Evolutionary conservation across 169 alveolate species (phyloP).

Genomic region (Eimeria brunetti): DNA sequence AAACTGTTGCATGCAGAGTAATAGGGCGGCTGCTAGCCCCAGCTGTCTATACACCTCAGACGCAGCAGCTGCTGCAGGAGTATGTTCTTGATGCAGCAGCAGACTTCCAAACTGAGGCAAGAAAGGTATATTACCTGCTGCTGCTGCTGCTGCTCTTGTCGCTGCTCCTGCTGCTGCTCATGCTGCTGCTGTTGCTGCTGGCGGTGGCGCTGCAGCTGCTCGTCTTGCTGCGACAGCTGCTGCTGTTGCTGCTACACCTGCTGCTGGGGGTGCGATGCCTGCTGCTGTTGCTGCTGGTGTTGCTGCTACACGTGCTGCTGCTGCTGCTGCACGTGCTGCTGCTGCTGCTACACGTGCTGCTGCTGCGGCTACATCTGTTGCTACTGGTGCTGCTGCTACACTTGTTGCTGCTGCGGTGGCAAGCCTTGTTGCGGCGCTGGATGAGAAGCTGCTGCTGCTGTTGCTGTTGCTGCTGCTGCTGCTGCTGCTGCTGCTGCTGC

Average conservation of each 20-base stretch:
- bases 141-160: neutral
- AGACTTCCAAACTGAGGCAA: neutral
- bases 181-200: slow-evolving; percentile 3
- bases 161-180: neutral
- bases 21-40: neutral
- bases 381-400: neutral
- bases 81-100: neutral
- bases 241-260: neutral
- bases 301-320: no score
- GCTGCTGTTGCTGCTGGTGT: neutral
- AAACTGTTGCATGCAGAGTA: neutral
- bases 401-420: neutral
- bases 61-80: slow-evolving; percentile 15
- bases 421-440: no score
- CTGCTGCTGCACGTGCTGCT: neutral
- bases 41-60: neutral
- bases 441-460: no score
- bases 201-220: no score
- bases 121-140: neutral
- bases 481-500: no score
- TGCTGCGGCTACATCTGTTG: neutral
- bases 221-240: neutral
- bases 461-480: no score
- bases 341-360: neutral
- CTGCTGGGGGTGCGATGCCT: neutral